Evolutionary conservation across 2,329 filamentous ascomycete genomes (phyloP).

Genomic region (Colletotrichum orbiculare): DNA sequence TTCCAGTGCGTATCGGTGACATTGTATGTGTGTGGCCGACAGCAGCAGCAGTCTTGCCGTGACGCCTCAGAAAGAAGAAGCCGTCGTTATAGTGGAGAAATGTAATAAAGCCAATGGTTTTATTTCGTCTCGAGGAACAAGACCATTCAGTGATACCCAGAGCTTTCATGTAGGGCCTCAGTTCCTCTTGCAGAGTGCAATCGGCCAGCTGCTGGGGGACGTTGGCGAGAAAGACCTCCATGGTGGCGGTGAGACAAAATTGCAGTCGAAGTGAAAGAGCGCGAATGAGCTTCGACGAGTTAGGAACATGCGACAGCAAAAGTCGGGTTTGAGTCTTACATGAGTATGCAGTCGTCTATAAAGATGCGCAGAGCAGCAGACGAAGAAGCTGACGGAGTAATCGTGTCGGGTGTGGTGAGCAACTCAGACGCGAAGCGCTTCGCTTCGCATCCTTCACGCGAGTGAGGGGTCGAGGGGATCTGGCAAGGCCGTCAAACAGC

Average conservation of each 20-base stretch:
- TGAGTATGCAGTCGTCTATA: no score
- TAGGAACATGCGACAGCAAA: no score
- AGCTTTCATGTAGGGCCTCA: slow-evolving; percentile 52
- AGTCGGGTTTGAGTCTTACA: no score
- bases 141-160: slow-evolving; percentile 56
- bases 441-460: no score
- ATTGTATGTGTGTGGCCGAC: slow-evolving; percentile 11
- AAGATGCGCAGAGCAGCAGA: no score
- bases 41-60: slow-evolving; percentile 44
- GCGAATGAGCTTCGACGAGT: not conserved
- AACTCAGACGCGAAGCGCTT: no score
- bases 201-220: slow-evolving; percentile 55
- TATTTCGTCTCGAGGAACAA: slow-evolving; percentile 54
- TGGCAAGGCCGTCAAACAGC: no score
- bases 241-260: slow-evolving; percentile 39
- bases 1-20: no score
- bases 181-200: slow-evolving; percentile 48
- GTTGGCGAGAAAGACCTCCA: slow-evolving; percentile 59
- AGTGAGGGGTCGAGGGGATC: no score
- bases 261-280: not conserved
- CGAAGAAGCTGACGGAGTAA: no score
- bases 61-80: slow-evolving; percentile 51
- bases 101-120: slow-evolving; percentile 50
- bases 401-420: no score
- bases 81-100: slow-evolving; percentile 56